Base-by-base conservation (phyloP, 129 eudicot genomes). In the Escallonia herrerae region DNA sequence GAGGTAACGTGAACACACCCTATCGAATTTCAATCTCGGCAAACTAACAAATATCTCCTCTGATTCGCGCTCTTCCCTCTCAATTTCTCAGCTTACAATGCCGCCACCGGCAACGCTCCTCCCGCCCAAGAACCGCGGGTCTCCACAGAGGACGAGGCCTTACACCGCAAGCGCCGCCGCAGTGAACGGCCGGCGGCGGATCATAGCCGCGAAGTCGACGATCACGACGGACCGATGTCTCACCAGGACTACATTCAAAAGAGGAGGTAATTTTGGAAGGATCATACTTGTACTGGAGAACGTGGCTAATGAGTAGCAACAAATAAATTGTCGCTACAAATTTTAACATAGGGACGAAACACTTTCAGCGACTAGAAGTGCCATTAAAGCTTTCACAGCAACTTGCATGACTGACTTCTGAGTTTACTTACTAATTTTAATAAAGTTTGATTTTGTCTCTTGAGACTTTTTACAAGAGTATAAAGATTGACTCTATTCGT, bases 231-330 rank as follows among this genome's bases (percentile, higher is more conserved):
- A 6, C 90, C 95, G 49, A 82, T 90, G 86, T 90, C 97, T 68
- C 97, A 90, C 69, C 79, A 84, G 61, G 90, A 87, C 51, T 90
- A 90, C 56, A 87, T 90, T 48, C 71, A 74, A 33, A 82, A 80
- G 63, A 68, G 60, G 38, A 87, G 97, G 97, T 90, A 4, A 54
- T 55, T 8, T 69, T 8, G 58, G 58, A n/a, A 22, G 33, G 33
- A 22, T 22, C 33, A 22, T 22, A 43, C 46, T 63, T 11, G 33
- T 22, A 1, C 33, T 22, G 33, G 33, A 22, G 33, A 22, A 22
- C 33, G 33, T 22, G 33, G 33, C 33, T 22, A 22, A 22, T 22
- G 33, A 22, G 33, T 22, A 22, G 33, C 33, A 22, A 22, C 33
- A 22, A 22, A 22, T 0, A 22, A 22, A 22, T 22, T 22, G 33